Base-by-base conservation (phyloP, 2,329 filamentous ascomycete species). In the Claviceps sp. region DNA sequence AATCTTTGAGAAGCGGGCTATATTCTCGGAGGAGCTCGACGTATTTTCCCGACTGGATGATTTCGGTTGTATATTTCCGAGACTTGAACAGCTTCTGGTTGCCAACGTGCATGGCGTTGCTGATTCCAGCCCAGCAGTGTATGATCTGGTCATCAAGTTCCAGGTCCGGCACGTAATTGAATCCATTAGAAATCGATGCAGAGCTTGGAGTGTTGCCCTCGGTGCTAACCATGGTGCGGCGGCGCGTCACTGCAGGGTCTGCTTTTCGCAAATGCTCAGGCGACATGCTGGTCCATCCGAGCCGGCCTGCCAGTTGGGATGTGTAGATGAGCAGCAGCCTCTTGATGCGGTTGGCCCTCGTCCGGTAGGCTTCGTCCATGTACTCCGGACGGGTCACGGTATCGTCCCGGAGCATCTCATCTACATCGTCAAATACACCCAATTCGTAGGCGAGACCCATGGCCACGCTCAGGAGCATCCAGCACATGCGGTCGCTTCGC, bases 211-310 rank as follows among this genome's bases (percentile, higher is more conserved):
- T 84, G 52, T 73, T 77, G 16, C 76, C 77, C 52, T 81, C 79
- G 24, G 69, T 67, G 5, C 77, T 44, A 5, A 26, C 73, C n/a
- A 64, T 62, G 3, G 74, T 72, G 5, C 75, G 73, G 37, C 71
- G 71, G 26, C 76, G 67, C 7, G 73, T 69, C 57, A 79, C 69
- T n/a, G 74, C 76, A 3, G 77, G 76, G 55, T 82, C 80, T 42
- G 72, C 75, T 61, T 73, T 75, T 44, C 80, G 73, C 16, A 84
- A 68, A 59, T 76, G 75, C 60, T 83, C 80, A 2, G 90, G 89
- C 2, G 95, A 84, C 88, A 96, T 95, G 50, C 88, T 95, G 0
- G 89, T 95, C 73, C 94, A 87, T 1, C 89, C 90, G 11, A 98
- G 77, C 17, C 93, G 82, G 17, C 91, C 93, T 56, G 89, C 91